Conservation (phyloP, 805 yeast genomes). For the Candida vaughaniae region DNA sequence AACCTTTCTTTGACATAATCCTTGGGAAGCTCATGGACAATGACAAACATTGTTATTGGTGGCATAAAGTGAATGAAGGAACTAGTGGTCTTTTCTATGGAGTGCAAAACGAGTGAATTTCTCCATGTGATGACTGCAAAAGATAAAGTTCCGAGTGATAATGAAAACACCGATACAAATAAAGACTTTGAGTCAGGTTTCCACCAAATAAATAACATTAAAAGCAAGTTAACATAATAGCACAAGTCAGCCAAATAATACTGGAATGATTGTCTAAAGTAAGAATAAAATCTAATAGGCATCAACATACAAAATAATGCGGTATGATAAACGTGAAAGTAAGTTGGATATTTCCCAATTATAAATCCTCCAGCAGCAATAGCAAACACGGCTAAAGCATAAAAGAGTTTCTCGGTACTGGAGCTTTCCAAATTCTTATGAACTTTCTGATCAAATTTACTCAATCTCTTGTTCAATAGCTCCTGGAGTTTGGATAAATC, state of each 20-base stretch:
- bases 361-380: slow-evolving; percentile 72
- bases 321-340: slow-evolving; percentile 77
- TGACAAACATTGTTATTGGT: slow-evolving; percentile 80
- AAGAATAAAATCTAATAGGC: slow-evolving; percentile 84
- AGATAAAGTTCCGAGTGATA: slow-evolving; percentile 83
- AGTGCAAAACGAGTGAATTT: slow-evolving; percentile 87
- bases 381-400: slow-evolving; percentile 66
- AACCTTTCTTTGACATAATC: slow-evolving; percentile 58
- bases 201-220: slow-evolving; percentile 75
- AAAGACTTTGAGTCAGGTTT: slow-evolving; percentile 72
- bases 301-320: slow-evolving; percentile 57
- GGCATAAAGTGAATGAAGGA: slow-evolving; percentile 91
- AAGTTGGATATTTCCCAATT: slow-evolving; percentile 74
- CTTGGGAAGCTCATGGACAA: slow-evolving; percentile 71
- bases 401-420: slow-evolving; percentile 70
- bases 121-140: slow-evolving; percentile 97
- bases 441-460: slow-evolving; percentile 35
- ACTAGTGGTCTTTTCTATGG: slow-evolving; percentile 88
- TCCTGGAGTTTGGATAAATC: slow-evolving; percentile 35
- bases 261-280: slow-evolving; percentile 75
- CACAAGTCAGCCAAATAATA: slow-evolving; percentile 91
- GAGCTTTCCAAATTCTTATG: slow-evolving; percentile 34
- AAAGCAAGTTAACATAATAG: slow-evolving; percentile 78
- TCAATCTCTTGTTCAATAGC: slow-evolving; percentile 27
- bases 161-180: slow-evolving; percentile 80